Base-by-base conservation (phyloP, 306 rosid species). In the Aeschynomene evenia region DNA sequence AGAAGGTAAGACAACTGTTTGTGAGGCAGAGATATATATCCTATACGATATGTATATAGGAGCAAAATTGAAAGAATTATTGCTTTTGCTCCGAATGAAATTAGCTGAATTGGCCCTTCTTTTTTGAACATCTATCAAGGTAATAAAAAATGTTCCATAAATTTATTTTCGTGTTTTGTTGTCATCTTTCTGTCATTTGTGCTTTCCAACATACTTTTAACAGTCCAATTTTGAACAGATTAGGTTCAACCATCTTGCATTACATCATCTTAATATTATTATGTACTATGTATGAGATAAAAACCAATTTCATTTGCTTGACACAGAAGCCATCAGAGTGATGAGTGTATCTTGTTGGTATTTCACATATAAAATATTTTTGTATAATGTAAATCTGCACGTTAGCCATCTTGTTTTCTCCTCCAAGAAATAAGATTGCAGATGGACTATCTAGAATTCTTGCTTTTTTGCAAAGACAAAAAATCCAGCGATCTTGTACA, bases 191-290 rank as follows among this genome's bases (percentile, higher is more conserved):
- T 85, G 70, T 63, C 29, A 24, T 63, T 45, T 63, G 66, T 68
- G 51, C 15, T 45, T 45, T 15, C 7, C 9, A 12, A 23, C 51
- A 20, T n/a, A 21, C n/a, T 57, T 76, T 65, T 31, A 55, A 53
- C 49, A 40, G 42, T 13, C 77, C 68, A 33, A 61, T 40, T 37
- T 69, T 71, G 36, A 43, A 79, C 10, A 63, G 29, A 45, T 63
- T 81, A 46, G 88, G 72, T 76, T 62, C 39, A 65, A 68, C 73
- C 72, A 79, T 58, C 58, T 55, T 42, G 66, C 72, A 52, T 68
- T 21, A 50, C 70, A 42, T 45, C 77, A 68, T 34, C 60, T 66
- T 70, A 20, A 31, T 63, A 48, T 54, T 40, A 1, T 40, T 4
- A 9, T 6, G 3, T 14, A 45, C 46, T 26, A 18, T 45, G 24